phyloP scores from a whole-genome alignment of 768 basidiomycete genomes.

The Roridomyces roridus region DNA sequence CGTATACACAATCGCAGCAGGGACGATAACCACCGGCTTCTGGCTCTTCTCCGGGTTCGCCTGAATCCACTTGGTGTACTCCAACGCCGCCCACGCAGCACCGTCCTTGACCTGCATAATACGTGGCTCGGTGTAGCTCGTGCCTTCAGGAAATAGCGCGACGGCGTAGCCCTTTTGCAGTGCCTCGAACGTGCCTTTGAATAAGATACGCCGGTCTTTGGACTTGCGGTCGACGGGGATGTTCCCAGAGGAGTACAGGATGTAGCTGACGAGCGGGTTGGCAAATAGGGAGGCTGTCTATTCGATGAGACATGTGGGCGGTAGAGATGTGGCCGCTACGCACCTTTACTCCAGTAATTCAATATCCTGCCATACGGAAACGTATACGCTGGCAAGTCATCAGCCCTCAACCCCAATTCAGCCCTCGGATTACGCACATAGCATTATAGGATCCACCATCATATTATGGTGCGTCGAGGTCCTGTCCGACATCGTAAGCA shows the following conservation, averaged over 20 bases:
- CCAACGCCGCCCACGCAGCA: constrained; percentile 92
- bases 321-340: constrained; percentile 2
- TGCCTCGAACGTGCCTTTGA: constrained; percentile 88
- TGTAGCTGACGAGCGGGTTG: constrained; percentile 73
- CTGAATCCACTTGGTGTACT: constrained; percentile 83
- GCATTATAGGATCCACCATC: constrained; percentile 87
- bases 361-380: constrained; percentile 85
- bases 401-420: too few species aligned
- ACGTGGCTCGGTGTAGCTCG: constrained; percentile 90
- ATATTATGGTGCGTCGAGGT: constrained; percentile 93
- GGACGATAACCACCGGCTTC: constrained; percentile 69
- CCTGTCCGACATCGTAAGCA: constrained; percentile 43
- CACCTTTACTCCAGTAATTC: constrained; percentile 96
- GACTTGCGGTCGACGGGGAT: constrained; percentile 96
- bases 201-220: constrained; percentile 88
- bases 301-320: constrained; percentile 2
- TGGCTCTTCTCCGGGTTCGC: constrained; percentile 56
- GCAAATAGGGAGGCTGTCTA: constrained; percentile 74
- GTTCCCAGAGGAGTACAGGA: constrained; percentile 91
- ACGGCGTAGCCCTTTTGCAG: constrained; percentile 82
- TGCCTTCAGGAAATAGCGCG: constrained; percentile 94
- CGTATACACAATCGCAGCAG: constrained; percentile 91
- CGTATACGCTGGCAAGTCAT: constrained; percentile 79
- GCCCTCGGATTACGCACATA: constrained; percentile 61
- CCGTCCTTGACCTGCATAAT: constrained; percentile 96